Conservation (phyloP, 352 stramenopile genomes). For the Pythium chondricola region DNA sequence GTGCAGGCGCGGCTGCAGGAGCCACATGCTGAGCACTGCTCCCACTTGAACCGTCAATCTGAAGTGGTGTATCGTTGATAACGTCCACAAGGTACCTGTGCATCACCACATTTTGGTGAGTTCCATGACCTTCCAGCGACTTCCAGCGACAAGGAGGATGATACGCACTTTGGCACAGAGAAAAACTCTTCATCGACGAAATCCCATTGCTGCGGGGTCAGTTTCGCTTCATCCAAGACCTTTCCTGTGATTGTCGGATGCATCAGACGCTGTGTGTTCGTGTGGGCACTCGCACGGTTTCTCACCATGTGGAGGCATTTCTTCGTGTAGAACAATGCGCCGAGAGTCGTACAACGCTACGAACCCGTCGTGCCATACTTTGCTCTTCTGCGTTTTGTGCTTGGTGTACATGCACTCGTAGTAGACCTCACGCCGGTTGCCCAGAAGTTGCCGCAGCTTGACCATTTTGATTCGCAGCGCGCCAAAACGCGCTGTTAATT, state of each 20-base stretch:
- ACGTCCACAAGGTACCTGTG: conserved; percentile 68
- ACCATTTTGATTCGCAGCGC: conserved; percentile 37
- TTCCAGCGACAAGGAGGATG: background rate
- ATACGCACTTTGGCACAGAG: conserved; percentile 42
- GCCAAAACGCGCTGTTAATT: too few species aligned
- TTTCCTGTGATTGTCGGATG: conserved; percentile 21
- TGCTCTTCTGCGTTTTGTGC: conserved; percentile 84
- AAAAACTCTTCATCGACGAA: conserved; percentile 58
- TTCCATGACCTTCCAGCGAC: background rate
- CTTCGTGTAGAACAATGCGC: conserved; percentile 56
- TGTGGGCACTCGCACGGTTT: background rate
- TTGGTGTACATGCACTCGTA: conserved; percentile 86
- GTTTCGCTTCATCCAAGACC: conserved; percentile 50
- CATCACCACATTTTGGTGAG: background rate
- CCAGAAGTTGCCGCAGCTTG: conserved; percentile 44
- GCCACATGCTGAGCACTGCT: background rate
- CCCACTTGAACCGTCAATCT: conserved; percentile 4
- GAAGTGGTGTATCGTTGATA: conserved; percentile 50
- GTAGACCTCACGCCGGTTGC: conserved; percentile 32
- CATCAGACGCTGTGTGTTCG: background rate
- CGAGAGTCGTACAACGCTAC: conserved; percentile 41
- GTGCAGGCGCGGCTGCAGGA: background rate
- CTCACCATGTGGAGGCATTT: conserved; percentile 35
- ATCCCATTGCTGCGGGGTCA: conserved; percentile 47
- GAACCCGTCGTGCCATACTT: conserved; percentile 79